Percentiles rank a stretch among this genome's conserved stretches.
Evolutionary conservation across 2,329 filamentous ascomycete genomes (phyloP).

Genomic region (Diaporthe vaccinii): DNA sequence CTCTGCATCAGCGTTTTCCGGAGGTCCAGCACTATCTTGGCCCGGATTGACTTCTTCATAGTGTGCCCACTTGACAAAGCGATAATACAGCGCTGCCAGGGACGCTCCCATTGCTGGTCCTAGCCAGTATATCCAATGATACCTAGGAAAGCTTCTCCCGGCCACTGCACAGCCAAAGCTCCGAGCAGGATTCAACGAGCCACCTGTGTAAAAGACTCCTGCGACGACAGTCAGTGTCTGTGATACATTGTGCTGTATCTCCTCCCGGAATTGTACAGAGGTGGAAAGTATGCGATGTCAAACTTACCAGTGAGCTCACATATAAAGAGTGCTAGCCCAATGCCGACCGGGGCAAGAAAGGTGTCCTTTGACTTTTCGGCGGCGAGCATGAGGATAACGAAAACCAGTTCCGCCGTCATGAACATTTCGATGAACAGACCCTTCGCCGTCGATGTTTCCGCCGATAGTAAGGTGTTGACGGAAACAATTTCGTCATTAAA

Average conservation of each 20-base stretch:
- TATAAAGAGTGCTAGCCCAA: background rate
- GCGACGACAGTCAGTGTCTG: background rate
- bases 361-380: conserved; percentile 9
- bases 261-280: background rate
- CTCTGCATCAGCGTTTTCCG: background rate
- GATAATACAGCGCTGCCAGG: background rate
- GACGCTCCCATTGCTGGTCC: background rate
- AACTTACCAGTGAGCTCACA: conserved; percentile 7
- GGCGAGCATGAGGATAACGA: conserved; percentile 1
- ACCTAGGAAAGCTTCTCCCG: background rate
- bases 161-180: conserved; percentile 17
- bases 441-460: background rate
- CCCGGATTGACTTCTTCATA: conserved; percentile 15
- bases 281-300: background rate
- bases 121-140: conserved; percentile 22
- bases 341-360: background rate
- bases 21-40: background rate
- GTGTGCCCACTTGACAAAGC: conserved; percentile 14
- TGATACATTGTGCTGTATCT: background rate
- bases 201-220: conserved; percentile 7
- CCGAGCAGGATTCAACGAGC: conserved; percentile 6
- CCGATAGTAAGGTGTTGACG: background rate
- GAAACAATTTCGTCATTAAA: background rate
- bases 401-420: conserved; percentile 11
- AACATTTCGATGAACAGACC: conserved; percentile 14